Conservation (phyloP, 495 filamentous ascomycete genomes). For the Neurospora sp. region DNA sequence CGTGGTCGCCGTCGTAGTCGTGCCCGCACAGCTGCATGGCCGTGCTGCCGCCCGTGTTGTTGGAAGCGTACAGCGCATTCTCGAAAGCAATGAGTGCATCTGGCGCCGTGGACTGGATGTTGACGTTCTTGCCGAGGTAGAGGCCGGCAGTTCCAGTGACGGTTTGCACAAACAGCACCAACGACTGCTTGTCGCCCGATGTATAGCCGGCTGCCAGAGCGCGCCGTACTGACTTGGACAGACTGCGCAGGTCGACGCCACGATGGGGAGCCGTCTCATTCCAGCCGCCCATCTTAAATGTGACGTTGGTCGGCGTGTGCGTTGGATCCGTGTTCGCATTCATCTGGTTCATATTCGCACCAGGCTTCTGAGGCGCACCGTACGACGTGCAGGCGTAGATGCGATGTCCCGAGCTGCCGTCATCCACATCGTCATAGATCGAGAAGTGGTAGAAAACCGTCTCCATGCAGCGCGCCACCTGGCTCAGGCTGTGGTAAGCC, state of each 20-base stretch:
- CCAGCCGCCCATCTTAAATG: conserved; percentile 4
- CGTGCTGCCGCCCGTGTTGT: conserved; percentile 14
- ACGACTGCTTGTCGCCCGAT: background rate
- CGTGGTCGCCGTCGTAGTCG: conserved; percentile 14
- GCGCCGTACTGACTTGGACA: background rate
- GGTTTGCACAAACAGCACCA: conserved; percentile 6
- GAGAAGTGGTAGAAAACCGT: conserved; percentile 24
- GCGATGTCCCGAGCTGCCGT: conserved; percentile 13
- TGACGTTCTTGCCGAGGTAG: conserved; percentile 15
- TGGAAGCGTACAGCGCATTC: background rate
- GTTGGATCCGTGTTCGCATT: background rate
- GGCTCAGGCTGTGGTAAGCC: conserved; percentile 18
- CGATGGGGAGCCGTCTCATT: background rate
- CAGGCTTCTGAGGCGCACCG: conserved; percentile 5
- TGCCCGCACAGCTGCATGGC: conserved; percentile 30
- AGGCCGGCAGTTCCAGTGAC: conserved; percentile 2
- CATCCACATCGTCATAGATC: conserved; percentile 24
- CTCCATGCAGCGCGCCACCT: conserved; percentile 16
- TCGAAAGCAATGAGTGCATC: background rate
- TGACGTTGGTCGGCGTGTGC: background rate
- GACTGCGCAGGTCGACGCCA: background rate
- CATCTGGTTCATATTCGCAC: background rate
- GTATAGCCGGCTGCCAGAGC: background rate
- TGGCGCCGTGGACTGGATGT: conserved; percentile 11
- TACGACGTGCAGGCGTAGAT: conserved; percentile 25